Evolutionary conservation across 805 yeast genomes (phyloP).

Genomic region (Candida sakaeoensis): DNA sequence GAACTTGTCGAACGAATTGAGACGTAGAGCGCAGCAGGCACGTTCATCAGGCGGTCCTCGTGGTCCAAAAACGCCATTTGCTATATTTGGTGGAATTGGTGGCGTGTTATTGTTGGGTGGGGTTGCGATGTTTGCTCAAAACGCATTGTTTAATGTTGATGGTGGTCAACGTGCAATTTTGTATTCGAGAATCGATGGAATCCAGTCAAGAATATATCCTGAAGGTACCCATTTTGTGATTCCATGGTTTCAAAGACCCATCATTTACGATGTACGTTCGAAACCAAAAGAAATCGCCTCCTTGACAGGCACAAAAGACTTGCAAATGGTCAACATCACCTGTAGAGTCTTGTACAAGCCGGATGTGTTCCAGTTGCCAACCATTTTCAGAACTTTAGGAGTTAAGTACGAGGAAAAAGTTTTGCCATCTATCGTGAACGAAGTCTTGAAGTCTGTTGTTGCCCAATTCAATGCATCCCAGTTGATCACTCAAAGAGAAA

Average conservation of each 20-base stretch:
- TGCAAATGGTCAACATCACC: conserved; percentile 99
- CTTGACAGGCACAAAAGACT: conserved; percentile 94
- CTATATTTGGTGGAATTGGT: conserved; percentile 40
- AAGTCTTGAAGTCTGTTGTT: conserved; percentile 92
- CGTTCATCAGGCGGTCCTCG: conserved; percentile 14
- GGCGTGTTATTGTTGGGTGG: conserved; percentile 41
- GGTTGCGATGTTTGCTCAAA: conserved; percentile 36
- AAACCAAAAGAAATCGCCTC: conserved; percentile 96
- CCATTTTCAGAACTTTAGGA: conserved; percentile 88
- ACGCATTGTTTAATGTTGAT: conserved; percentile 64
- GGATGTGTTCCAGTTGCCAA: conserved; percentile 70
- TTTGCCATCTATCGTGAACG: conserved; percentile 96
- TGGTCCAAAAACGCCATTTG: conserved; percentile 32
- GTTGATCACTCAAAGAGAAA: conserved; percentile 97
- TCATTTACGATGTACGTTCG: conserved; percentile 92
- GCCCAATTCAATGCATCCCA: conserved; percentile 99
- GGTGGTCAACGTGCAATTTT: conserved; percentile 99
- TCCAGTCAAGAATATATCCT: conserved; percentile 72
- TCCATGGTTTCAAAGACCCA: conserved; percentile 94
- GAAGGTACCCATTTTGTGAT: conserved; percentile 95
- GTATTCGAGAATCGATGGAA: conserved; percentile 83
- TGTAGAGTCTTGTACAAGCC: conserved; percentile 96
- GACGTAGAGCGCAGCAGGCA: conserved; percentile 33
- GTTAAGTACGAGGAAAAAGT: conserved; percentile 95
- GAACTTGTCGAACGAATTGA: conserved; percentile 37